phyloP scores from a whole-genome alignment of 2,329 filamentous ascomycete species.

The Exophiala lecanii-corni region DNA sequence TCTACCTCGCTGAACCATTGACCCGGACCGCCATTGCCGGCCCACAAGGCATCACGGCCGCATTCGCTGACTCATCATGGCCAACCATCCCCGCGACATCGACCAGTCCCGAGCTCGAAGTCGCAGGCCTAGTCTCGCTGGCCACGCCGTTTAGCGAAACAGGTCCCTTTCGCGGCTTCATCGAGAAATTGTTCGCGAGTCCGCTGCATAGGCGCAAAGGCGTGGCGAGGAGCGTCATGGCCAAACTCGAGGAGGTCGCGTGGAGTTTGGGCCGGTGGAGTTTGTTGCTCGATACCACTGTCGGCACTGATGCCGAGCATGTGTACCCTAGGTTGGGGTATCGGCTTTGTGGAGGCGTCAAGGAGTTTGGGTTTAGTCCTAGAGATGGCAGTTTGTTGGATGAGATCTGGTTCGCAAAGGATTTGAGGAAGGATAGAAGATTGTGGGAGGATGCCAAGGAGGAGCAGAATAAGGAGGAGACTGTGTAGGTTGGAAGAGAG shows the following conservation, averaged over 20 bases:
- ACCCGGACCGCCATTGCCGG: constrained; percentile 33
- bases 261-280: constrained; percentile 45
- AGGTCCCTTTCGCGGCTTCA: constrained; percentile 49
- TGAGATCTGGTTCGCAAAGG: constrained; percentile 26
- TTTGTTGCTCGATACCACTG: constrained; percentile 52
- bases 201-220: constrained; percentile 49
- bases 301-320: constrained; percentile 48
- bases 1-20: constrained; percentile 40
- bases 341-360: constrained; percentile 51
- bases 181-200: constrained; percentile 57
- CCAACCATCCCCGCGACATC: constrained; percentile 32
- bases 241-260: constrained; percentile 54
- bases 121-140: constrained; percentile 54
- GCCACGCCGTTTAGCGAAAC: constrained; percentile 51
- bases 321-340: constrained; percentile 57
- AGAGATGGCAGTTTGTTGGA: constrained; percentile 47
- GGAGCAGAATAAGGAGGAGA: not conserved
- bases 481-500: not conserved
- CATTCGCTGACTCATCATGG: constrained; percentile 9
- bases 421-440: constrained; percentile 21
- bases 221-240: constrained; percentile 50
- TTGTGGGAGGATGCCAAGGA: not conserved
- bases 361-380: constrained; percentile 50
- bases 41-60: constrained; percentile 16
- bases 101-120: constrained; percentile 10